Conservation (phyloP, 768 basidiomycete genomes). For the Serendipita vermifera region DNA sequence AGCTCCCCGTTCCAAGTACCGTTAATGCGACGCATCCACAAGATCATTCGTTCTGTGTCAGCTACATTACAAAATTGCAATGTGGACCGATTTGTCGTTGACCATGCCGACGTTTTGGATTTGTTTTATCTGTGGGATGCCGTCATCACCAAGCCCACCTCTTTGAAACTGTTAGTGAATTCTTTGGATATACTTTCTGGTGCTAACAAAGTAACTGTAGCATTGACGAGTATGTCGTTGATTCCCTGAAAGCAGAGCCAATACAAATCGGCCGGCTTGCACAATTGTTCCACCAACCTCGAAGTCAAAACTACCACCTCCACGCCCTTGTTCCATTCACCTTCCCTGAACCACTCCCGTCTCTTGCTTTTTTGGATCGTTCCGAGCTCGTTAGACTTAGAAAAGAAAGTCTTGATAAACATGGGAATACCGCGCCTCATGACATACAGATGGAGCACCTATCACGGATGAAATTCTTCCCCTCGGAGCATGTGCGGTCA, state of each 20-base stretch:
- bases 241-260: constrained; percentile 59
- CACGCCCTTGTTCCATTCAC: constrained; percentile 50
- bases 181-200: not conserved
- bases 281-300: constrained; percentile 42
- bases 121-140: not conserved
- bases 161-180: not conserved
- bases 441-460: not conserved
- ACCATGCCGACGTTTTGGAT: not conserved
- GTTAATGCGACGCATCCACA: not conserved
- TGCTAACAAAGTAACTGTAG: constrained; percentile 8
- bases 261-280: constrained; percentile 62
- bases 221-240: constrained; percentile 53
- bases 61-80: not conserved
- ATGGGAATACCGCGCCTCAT: not conserved
- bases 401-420: constrained; percentile 43
- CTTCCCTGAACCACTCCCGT: constrained; percentile 63
- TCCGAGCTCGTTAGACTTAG: constrained; percentile 50
- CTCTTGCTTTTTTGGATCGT: constrained; percentile 55
- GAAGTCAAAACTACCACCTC: constrained; percentile 26
- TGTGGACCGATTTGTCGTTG: not conserved
- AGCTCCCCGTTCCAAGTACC: no score
- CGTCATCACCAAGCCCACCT: not conserved
- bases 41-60: not conserved
- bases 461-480: constrained; percentile 4
- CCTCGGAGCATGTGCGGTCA: not conserved